phyloP scores from a whole-genome alignment of 1,284 basidiomycete species.

The Xerocomus alliaceus region DNA sequence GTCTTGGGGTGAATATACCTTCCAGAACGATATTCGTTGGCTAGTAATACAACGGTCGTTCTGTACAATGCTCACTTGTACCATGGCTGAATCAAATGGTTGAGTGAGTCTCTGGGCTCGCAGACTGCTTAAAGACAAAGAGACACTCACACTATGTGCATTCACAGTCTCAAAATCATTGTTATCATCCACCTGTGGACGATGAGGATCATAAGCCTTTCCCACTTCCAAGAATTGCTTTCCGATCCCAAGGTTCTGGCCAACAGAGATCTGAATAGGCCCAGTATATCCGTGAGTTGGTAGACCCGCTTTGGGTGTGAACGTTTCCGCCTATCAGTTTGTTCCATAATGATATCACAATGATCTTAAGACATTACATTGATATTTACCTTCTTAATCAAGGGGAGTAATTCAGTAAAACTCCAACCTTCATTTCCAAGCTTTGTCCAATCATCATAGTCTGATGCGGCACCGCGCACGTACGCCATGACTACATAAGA shows the following conservation, averaged over 20 bases:
- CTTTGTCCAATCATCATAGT: constrained; percentile 63
- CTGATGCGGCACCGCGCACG: constrained; percentile 59
- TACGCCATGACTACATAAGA: constrained; percentile 60
- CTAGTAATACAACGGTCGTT: neutral
- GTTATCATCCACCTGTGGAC: constrained; percentile 48
- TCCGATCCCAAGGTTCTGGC: constrained; percentile 48
- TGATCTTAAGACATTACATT: too few relatives aligned
- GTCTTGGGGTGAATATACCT: constrained; percentile 58
- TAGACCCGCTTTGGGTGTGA: constrained; percentile 43
- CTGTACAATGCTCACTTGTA: constrained; percentile 10
- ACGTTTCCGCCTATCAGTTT: constrained; percentile 55
- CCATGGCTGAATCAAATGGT: neutral
- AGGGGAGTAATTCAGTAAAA: constrained; percentile 50
- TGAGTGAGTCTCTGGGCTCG: neutral
- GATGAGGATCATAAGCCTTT: constrained; percentile 19
- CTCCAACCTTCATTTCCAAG: constrained; percentile 63
- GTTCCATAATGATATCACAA: neutral
- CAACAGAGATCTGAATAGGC: constrained; percentile 58
- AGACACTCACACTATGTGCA: constrained; percentile 52
- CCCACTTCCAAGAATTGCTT: constrained; percentile 45
- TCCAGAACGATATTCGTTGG: too few relatives aligned
- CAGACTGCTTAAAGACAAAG: neutral
- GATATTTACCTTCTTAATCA: constrained; percentile 54
- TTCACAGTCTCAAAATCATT: constrained; percentile 52
- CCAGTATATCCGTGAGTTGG: constrained; percentile 59